phyloP scores from a whole-genome alignment of 352 stramenopile genomes.

The Pythium utonaiense region DNA sequence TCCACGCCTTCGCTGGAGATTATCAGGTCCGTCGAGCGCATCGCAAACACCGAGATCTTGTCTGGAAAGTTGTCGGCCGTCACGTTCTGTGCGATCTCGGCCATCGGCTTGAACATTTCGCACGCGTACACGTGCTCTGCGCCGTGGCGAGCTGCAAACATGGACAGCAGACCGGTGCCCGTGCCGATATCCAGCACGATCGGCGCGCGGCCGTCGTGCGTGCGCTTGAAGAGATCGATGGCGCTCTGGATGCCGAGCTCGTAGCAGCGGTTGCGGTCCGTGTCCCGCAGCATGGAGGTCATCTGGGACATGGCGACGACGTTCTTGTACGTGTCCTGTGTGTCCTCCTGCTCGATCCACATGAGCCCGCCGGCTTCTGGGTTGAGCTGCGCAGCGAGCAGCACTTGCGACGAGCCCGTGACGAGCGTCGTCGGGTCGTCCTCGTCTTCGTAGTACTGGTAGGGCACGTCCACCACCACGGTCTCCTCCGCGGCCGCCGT shows the following conservation, averaged over 20 bases:
- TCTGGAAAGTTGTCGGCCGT: constrained; percentile 61
- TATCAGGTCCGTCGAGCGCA: constrained; percentile 70
- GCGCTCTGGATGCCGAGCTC: constrained; percentile 60
- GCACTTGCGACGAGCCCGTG: constrained; percentile 59
- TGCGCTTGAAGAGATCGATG: constrained; percentile 49
- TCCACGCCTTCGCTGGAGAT: constrained; percentile 23
- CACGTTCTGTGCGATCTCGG: constrained; percentile 69
- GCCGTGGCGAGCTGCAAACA: constrained; percentile 84
- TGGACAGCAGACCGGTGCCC: constrained; percentile 78
- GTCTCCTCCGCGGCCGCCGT: constrained; percentile 77
- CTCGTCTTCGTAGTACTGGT: constrained; percentile 72
- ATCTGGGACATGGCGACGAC: constrained; percentile 86
- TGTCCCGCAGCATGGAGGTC: constrained; percentile 84
- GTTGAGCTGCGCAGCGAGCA: constrained; percentile 71
- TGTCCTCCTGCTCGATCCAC: constrained; percentile 69
- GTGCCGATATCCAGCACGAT: constrained; percentile 83
- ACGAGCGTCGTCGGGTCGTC: constrained; percentile 51
- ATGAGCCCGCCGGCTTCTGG: constrained; percentile 69
- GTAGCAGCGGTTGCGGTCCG: constrained; percentile 76
- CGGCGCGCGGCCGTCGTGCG: constrained; percentile 37
- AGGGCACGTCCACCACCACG: constrained; percentile 78
- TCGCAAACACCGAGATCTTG: constrained; percentile 74
- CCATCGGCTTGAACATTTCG: constrained; percentile 89
- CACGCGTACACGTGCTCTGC: constrained; percentile 90
- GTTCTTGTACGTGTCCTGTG: constrained; percentile 70